phyloP scores from a whole-genome alignment of 441 rosid species.

The Lepidium campestre region DNA sequence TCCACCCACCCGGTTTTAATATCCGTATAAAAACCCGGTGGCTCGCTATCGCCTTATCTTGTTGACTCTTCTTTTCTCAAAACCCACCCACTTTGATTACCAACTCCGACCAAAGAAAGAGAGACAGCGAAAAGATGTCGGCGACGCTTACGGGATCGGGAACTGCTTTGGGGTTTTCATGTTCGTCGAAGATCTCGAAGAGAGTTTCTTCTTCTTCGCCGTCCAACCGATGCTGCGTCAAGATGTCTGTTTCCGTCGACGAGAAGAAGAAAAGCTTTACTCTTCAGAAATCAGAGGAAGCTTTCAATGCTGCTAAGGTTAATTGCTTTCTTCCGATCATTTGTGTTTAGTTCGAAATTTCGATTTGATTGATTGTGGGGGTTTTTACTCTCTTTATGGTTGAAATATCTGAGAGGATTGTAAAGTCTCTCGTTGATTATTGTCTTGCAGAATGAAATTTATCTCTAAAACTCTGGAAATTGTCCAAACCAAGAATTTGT shows the following conservation, averaged over 20 bases:
- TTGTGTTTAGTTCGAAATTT: neutral
- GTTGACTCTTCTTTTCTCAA: slow-evolving; percentile 20
- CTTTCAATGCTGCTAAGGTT: slow-evolving; percentile 81
- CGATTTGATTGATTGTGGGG: neutral
- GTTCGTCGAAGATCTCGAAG: slow-evolving; percentile 34
- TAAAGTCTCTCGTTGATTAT: neutral
- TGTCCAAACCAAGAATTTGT: neutral
- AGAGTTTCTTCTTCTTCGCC: slow-evolving; percentile 31
- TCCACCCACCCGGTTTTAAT: neutral
- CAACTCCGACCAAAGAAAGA: slow-evolving; percentile 14
- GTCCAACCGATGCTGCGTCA: slow-evolving; percentile 37
- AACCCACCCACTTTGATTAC: neutral
- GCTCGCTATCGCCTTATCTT: slow-evolving; percentile 27
- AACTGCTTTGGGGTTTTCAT: slow-evolving; percentile 46
- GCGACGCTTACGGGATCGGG: slow-evolving; percentile 54
- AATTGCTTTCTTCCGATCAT: neutral
- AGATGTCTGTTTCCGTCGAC: slow-evolving; percentile 74
- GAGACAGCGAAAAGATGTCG: slow-evolving; percentile 37
- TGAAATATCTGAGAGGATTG: neutral
- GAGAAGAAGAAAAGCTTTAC: slow-evolving; percentile 68
- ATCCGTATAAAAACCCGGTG: neutral
- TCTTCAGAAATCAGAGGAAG: slow-evolving; percentile 81
- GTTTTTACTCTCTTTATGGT: neutral
- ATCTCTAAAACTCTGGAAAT: neutral
- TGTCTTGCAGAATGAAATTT: neutral